Base-by-base conservation (phyloP, 2,329 filamentous ascomycete species). In the Sporothrix curviconia region DNA sequence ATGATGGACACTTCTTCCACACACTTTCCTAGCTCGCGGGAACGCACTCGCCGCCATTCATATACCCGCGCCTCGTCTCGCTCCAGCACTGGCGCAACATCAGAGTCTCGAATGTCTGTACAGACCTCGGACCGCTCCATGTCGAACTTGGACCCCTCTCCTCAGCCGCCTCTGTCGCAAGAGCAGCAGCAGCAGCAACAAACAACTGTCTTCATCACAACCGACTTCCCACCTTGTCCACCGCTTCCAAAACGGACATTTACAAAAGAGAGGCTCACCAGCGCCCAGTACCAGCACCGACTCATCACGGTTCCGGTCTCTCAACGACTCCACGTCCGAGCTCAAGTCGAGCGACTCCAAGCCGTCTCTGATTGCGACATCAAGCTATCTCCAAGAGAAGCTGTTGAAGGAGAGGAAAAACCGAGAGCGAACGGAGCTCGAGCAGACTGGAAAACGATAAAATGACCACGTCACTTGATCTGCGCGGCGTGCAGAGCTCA, bases 301-400 rank as follows among this genome's bases (percentile, higher is more conserved):
- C 30, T 55, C 58, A 1, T 46, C 58, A 7, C 43, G 56, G 4
- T 52, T 44, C 14, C 61, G 56, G 3, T 36, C 53, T 12, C 25
- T 46, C 8, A 57, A 59, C 30, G 54, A 59, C 32, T 39, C 71
- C 17, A 72, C 71, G 39, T 68, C 70, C 30, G 77, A 80, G 19
- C 68, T 71, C 3, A 71, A 72, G 19, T 36, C 55, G 2, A 60
- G 56, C 42, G 77, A 80, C 25, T 68, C 72, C 5, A 71, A 72
- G 15, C 74, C 71, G 43, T 66, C 68, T 25, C 61, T 68, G 3
- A 65, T 66, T 1, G 71, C 72, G 0, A 68, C 77, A 14, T 83
- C 81, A 0, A 75, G 70, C 15, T 78, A 82, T 52, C 70, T 84
- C 2, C 80, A 81, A 47, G 80, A 83, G 64, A 78, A 74, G 60